Percentiles rank a stretch among this genome's conserved stretches.
phyloP scores from a whole-genome alignment of 164 flowering plant species.

The Liriodendron chinense region DNA sequence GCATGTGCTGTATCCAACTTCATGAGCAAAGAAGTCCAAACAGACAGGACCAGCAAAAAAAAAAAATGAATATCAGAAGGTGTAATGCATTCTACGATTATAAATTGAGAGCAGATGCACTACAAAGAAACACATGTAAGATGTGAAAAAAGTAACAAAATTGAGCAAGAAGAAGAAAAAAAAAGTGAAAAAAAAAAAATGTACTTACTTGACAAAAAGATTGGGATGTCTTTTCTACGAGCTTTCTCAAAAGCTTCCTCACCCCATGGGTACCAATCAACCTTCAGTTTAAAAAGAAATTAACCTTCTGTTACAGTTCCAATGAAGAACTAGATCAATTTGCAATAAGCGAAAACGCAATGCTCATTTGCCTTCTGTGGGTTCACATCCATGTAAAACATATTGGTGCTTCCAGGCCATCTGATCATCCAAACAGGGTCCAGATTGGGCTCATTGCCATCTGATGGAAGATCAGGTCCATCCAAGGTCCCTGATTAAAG shows the following conservation, averaged over 20 bases:
- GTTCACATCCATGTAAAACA: too few relatives aligned
- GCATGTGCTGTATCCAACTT: conserved; percentile 99
- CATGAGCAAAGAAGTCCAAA: conserved; percentile 12
- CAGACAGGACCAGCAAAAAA: background rate
- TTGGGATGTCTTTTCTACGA: conserved; percentile 66
- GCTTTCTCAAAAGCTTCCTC: conserved; percentile 92
- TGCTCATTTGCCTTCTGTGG: background rate
- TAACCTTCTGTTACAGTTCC: background rate
- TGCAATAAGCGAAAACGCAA: background rate
- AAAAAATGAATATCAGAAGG: background rate
- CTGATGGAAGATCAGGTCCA: too few relatives aligned
- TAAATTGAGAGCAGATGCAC: background rate
- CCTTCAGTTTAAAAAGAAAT: conserved; percentile 34
- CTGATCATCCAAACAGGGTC: too few relatives aligned
- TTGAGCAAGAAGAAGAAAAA: background rate
- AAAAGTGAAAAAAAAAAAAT: background rate
- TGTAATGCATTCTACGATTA: background rate
- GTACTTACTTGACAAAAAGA: conserved; percentile 78
- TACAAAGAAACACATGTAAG: background rate
- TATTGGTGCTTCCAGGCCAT: too few relatives aligned
- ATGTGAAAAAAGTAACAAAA: background rate
- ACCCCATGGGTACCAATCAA: conserved; percentile 98
- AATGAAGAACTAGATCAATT: background rate
- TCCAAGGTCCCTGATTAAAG: too few relatives aligned
- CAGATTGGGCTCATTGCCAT: too few relatives aligned